These are phyloP conservation scores for Tricholoma terreum DNA, from an alignment of 768 basidiomycete genomes.

Conservation along the genomic window DNA sequence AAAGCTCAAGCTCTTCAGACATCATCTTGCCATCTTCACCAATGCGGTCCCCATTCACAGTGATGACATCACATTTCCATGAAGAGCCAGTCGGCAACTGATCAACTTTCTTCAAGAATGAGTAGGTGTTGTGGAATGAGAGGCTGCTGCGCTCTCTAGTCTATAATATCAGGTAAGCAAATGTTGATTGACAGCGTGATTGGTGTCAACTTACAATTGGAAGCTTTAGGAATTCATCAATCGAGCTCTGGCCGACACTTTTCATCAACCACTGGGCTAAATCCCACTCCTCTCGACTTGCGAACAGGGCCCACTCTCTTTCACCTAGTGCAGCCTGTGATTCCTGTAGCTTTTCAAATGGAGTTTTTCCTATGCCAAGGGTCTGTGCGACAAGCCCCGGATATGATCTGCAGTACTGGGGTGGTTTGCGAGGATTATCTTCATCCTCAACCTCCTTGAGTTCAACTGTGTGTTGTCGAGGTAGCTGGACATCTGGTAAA, in stretches of 20 bases:
- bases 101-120: too few species aligned
- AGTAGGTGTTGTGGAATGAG: too few species aligned
- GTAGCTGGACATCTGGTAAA: not conserved
- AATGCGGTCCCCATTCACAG: not conserved
- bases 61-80: too few species aligned
- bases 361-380: conserved; percentile 4
- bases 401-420: not conserved
- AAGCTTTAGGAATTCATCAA: conserved; percentile 28
- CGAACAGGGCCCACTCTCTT: conserved; percentile 13
- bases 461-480: not conserved
- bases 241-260: conserved; percentile 22
- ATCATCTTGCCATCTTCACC: not conserved
- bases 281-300: not conserved
- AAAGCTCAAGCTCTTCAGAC: too few species aligned
- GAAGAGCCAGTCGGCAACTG: too few species aligned
- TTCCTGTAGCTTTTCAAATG: conserved; percentile 10
- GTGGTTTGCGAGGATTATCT: conserved; percentile 1
- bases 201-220: conserved; percentile 22
- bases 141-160: not conserved
- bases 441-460: conserved; percentile 1
- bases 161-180: not conserved
- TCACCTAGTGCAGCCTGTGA: conserved; percentile 9
- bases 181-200: too few species aligned
- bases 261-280: conserved; percentile 32
- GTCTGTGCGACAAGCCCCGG: not conserved